A percentile compares a stretch with the other conserved stretches of the same genome.
phyloP scores from a whole-genome alignment of 2,329 filamentous ascomycete genomes.

The Sclerotinia sclerotiorum region DNA sequence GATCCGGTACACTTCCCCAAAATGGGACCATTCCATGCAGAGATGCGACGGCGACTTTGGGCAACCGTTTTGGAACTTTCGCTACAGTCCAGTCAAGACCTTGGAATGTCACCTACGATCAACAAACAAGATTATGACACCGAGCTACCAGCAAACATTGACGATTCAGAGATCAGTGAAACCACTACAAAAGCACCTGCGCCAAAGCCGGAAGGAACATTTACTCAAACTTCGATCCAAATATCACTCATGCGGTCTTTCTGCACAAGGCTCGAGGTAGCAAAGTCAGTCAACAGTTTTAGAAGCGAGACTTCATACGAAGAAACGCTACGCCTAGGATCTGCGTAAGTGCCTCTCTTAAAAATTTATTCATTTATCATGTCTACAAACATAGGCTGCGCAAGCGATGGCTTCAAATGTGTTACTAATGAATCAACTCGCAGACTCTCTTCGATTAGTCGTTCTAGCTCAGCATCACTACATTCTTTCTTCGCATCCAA shows the following conservation, averaged over 20 bases:
- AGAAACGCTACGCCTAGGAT: constrained; percentile 49
- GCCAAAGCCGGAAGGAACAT: constrained; percentile 35
- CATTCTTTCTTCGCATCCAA: constrained; percentile 14
- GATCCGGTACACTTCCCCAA: constrained; percentile 52
- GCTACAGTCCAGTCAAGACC: constrained; percentile 51
- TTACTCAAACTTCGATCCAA: constrained; percentile 52
- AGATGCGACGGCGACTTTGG: constrained; percentile 58
- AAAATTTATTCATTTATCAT: too few species aligned
- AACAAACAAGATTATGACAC: constrained; percentile 51
- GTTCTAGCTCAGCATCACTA: constrained; percentile 13
- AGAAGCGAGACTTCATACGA: constrained; percentile 47
- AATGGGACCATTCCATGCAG: constrained; percentile 49
- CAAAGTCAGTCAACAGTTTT: constrained; percentile 50
- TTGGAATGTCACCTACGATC: constrained; percentile 52
- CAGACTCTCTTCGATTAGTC: constrained; percentile 1
- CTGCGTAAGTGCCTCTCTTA: constrained; percentile 40
- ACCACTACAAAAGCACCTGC: constrained; percentile 31
- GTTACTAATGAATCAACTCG: background rate
- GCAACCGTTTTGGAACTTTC: constrained; percentile 55
- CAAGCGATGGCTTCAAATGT: too few species aligned
- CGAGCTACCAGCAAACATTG: constrained; percentile 49
- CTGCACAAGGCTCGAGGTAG: constrained; percentile 46
- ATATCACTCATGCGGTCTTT: constrained; percentile 49
- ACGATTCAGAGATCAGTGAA: constrained; percentile 53
- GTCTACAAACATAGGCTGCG: too few species aligned